A percentile compares a stretch with the other conserved stretches of the same genome.
Evolutionary conservation across 768 basidiomycete genomes (phyloP).

Genomic region (Podaxis mareebaensis): DNA sequence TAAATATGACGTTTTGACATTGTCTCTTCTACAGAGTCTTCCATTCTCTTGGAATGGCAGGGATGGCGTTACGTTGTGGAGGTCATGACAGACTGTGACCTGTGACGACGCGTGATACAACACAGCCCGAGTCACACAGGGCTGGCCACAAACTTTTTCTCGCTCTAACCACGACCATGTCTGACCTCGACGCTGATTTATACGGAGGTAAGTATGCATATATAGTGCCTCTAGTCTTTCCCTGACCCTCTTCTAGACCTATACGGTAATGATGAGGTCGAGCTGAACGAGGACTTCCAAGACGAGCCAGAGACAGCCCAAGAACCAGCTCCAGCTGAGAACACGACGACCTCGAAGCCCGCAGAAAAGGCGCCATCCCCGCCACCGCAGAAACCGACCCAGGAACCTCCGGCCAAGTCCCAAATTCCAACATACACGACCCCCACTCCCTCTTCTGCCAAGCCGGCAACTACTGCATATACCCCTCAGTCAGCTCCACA

Average conservation of each 20-base stretch:
- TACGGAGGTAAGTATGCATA: slow-evolving; percentile 70
- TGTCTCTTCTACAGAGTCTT: neutral
- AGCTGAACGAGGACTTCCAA: slow-evolving; percentile 48
- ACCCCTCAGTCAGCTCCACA: slow-evolving; percentile 46
- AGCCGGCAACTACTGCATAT: neutral
- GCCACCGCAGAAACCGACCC: slow-evolving; percentile 22
- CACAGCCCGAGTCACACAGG: slow-evolving; percentile 13
- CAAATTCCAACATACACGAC: slow-evolving; percentile 34
- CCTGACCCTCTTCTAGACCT: slow-evolving; percentile 49
- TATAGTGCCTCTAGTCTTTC: neutral
- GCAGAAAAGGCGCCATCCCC: slow-evolving; percentile 12
- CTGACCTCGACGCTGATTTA: slow-evolving; percentile 86
- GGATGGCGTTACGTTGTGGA: neutral
- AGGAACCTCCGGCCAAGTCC: slow-evolving; percentile 23
- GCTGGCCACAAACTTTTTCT: slow-evolving; percentile 19
- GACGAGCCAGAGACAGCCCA: slow-evolving; percentile 24
- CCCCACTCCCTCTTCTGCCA: slow-evolving; percentile 17
- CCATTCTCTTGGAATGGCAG: slow-evolving; percentile 1
- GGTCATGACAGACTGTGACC: slow-evolving; percentile 13
- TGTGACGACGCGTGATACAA: slow-evolving; percentile 20
- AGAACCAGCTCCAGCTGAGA: slow-evolving; percentile 18
- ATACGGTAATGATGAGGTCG: slow-evolving; percentile 72
- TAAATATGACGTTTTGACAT: neutral
- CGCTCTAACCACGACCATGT: slow-evolving; percentile 48
- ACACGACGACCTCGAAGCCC: slow-evolving; percentile 12